Percentiles rank a stretch among this genome's conserved stretches.
Conservation (phyloP, 1,284 basidiomycete species). For the Malassezia pachydermatis region DNA sequence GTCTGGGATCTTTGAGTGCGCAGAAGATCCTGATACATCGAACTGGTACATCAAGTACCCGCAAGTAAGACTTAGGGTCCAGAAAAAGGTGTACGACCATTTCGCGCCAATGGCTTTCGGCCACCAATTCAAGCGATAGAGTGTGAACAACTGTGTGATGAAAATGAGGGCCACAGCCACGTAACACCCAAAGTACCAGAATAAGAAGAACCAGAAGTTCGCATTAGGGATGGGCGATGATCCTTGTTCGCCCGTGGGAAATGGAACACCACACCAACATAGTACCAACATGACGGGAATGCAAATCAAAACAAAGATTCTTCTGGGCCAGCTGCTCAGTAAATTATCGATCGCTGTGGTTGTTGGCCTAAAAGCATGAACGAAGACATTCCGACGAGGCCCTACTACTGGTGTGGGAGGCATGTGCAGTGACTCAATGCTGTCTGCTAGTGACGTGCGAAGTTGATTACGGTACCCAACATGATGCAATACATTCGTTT, state of each 20-base stretch:
- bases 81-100: constrained; percentile 53
- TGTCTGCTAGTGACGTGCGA: not conserved
- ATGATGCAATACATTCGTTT: not conserved
- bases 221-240: constrained; percentile 24
- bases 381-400: not conserved
- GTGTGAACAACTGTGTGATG: constrained; percentile 55
- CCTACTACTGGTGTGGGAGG: not conserved
- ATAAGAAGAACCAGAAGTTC: constrained; percentile 46
- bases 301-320: constrained; percentile 5
- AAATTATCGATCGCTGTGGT: constrained; percentile 11
- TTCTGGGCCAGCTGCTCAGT: constrained; percentile 3
- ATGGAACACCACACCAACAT: constrained; percentile 10
- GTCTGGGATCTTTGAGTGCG: not conserved
- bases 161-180: constrained; percentile 51
- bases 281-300: constrained; percentile 13
- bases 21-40: constrained; percentile 20
- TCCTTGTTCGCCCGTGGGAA: not conserved
- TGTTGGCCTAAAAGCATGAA: constrained; percentile 14
- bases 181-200: constrained; percentile 48
- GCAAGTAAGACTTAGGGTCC: constrained; percentile 50
- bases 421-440: not conserved
- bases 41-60: constrained; percentile 51
- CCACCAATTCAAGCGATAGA: constrained; percentile 53
- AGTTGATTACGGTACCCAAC: not conserved
- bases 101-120: constrained; percentile 51